phyloP scores from a whole-genome alignment of 2,329 filamentous ascomycete genomes.

The Ceratocystis cacaofunesta region DNA sequence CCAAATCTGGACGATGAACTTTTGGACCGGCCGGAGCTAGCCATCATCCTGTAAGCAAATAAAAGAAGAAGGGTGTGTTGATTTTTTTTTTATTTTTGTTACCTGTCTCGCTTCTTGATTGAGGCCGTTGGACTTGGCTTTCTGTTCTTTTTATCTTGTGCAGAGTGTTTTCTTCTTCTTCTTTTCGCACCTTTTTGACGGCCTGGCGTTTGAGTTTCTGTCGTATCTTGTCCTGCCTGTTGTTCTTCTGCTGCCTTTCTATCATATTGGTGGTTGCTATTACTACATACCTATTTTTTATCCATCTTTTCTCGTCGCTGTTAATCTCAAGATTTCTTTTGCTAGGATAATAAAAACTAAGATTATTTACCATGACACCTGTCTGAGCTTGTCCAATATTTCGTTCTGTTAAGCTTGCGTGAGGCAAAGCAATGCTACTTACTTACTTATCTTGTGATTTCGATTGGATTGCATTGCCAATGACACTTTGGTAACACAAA shows the following conservation, averaged over 20 bases:
- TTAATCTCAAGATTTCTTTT: neutral
- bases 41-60: slow-evolving; percentile 55
- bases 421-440: too few relatives aligned
- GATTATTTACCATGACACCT: neutral
- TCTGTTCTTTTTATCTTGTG: neutral
- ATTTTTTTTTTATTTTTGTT: slow-evolving; percentile 2
- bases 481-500: neutral
- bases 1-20: slow-evolving; percentile 71
- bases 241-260: neutral
- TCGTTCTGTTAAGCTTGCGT: neutral
- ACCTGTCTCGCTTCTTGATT: neutral
- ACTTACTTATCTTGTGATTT: neutral
- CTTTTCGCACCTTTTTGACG: neutral
- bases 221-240: neutral
- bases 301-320: neutral
- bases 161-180: neutral
- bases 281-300: neutral
- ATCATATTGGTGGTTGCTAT: neutral
- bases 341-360: neutral
- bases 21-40: slow-evolving; percentile 63
- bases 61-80: slow-evolving; percentile 13
- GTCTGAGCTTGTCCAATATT: neutral
- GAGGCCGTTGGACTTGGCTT: neutral
- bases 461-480: neutral
- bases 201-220: slow-evolving; percentile 7